Evolutionary conservation across 768 basidiomycete genomes (phyloP).

Genomic region (Russula sp.): DNA sequence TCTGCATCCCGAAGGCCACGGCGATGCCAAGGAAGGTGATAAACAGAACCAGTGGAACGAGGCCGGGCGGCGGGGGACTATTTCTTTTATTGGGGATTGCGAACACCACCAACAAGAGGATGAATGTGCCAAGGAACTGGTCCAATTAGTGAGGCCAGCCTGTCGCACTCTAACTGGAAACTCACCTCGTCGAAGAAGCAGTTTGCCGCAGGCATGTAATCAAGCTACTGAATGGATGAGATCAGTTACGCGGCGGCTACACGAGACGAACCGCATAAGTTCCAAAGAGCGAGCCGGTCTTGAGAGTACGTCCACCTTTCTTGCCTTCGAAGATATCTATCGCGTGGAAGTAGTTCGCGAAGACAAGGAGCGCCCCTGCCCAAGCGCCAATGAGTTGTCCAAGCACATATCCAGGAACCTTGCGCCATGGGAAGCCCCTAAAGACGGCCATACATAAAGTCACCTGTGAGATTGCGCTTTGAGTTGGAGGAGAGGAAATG

Average conservation of each 20-base stretch:
- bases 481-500: background rate
- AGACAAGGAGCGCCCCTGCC: too few species aligned
- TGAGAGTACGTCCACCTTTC: constrained; percentile 46
- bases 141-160: background rate
- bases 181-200: constrained; percentile 44
- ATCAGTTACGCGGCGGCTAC: background rate
- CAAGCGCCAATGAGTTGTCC: constrained; percentile 43
- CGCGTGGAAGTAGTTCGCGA: too few species aligned
- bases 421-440: constrained; percentile 65
- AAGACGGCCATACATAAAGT: constrained; percentile 39
- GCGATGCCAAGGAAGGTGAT: constrained; percentile 55
- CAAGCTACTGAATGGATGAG: background rate
- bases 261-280: constrained; percentile 50
- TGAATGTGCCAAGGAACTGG: constrained; percentile 46
- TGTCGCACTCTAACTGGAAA: background rate
- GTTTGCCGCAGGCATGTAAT: constrained; percentile 33
- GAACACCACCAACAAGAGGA: constrained; percentile 50
- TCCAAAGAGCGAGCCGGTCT: constrained; percentile 52
- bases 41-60: constrained; percentile 52
- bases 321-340: constrained; percentile 33
- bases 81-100: constrained; percentile 43
- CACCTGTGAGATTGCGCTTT: constrained; percentile 36
- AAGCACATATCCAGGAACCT: constrained; percentile 65
- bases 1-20: constrained; percentile 54
- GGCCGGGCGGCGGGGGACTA: constrained; percentile 32